phyloP scores from a whole-genome alignment of 116 monocot genomes.

The Posidonia oceanica region DNA sequence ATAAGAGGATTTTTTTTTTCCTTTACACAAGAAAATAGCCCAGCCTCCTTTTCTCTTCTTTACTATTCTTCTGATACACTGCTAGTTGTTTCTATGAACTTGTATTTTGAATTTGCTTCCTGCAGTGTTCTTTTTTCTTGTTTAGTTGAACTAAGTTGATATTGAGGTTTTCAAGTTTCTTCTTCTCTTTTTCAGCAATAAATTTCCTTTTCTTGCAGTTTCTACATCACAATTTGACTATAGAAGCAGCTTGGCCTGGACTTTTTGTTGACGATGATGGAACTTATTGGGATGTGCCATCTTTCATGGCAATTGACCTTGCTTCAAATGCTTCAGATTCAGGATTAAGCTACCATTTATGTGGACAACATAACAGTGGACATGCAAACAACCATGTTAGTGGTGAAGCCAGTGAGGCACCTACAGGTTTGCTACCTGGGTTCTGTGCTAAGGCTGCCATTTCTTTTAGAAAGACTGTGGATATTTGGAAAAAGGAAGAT shows the following conservation, averaged over 20 bases:
- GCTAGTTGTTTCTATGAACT: too few relatives aligned
- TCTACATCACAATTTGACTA: slow-evolving; percentile 50
- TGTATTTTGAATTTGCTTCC: too few relatives aligned
- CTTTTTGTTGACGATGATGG: slow-evolving; percentile 75
- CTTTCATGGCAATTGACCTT: slow-evolving; percentile 65
- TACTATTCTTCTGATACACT: too few relatives aligned
- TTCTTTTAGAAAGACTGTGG: slow-evolving; percentile 52
- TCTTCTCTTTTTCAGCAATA: too few relatives aligned
- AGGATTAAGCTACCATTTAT: slow-evolving; percentile 63
- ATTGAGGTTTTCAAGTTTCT: too few relatives aligned
- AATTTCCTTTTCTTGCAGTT: slow-evolving; percentile 33
- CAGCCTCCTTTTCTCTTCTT: too few relatives aligned
- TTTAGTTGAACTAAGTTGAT: background rate
- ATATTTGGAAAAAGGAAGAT: slow-evolving; percentile 74
- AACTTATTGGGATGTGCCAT: slow-evolving; percentile 79
- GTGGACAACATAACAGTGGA: slow-evolving; percentile 82
- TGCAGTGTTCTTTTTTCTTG: background rate
- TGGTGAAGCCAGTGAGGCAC: slow-evolving; percentile 26
- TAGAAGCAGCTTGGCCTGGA: slow-evolving; percentile 73
- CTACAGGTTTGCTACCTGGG: slow-evolving; percentile 56
- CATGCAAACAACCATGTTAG: slow-evolving; percentile 46
- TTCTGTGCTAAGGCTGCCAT: slow-evolving; percentile 72
- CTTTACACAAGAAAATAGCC: too few relatives aligned
- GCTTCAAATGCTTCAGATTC: slow-evolving; percentile 49
- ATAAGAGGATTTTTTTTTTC: too few relatives aligned